Base-by-base conservation (phyloP, 2,329 filamentous ascomycete genomes). In the Colletotrichum spaethianum region DNA sequence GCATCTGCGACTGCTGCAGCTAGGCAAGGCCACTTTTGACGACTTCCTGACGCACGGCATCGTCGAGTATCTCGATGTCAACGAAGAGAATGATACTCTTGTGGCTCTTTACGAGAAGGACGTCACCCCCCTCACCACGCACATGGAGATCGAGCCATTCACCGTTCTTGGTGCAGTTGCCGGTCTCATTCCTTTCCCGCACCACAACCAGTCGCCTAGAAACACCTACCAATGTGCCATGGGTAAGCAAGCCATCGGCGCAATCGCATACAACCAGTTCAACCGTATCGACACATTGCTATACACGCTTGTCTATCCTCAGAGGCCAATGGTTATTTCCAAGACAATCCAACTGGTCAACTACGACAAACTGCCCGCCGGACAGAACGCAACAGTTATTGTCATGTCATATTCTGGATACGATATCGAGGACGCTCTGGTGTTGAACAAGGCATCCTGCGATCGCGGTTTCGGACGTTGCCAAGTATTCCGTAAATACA, bases 401-500 rank as follows among this genome's bases (percentile, higher is more conserved):
- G 96, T 99, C 83, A 99, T 99, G 96, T 98, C 95, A 60, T 99
- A 96, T 83, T 98, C 96, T 14, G 96, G 96, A 31, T 99, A 99
- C 83, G 96, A 99, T 90, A 99, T 99, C 76, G 96, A 99, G 86
- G 96, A 99, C 87, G 96, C 96, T 12, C 88, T 99, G 23, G 96
- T 99, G 2, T 82, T 99, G 73, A 99, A 99, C 86, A 98, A 98
- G 85, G 95, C 95, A 12, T 98, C 95, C 0, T 92, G 95, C 70
- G 97, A 99, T 78, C 91, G 96, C 77, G 97, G 96, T 5, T 99
- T 98, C 78, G 97, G 96, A 56, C 92, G 96, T 46, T 98, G 96
- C 78, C 97, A 99, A 80, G 96, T 98, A n/a, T 96, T 98, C 87
- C 93, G 96, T 76, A 99, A 99, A 83, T 94, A 96, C 80, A 91